Evolutionary conservation across 2,329 filamentous ascomycete species (phyloP), one percentile per base, ranked within the genome.

Genomic region (Pseudopyricularia cyperi): DNA sequence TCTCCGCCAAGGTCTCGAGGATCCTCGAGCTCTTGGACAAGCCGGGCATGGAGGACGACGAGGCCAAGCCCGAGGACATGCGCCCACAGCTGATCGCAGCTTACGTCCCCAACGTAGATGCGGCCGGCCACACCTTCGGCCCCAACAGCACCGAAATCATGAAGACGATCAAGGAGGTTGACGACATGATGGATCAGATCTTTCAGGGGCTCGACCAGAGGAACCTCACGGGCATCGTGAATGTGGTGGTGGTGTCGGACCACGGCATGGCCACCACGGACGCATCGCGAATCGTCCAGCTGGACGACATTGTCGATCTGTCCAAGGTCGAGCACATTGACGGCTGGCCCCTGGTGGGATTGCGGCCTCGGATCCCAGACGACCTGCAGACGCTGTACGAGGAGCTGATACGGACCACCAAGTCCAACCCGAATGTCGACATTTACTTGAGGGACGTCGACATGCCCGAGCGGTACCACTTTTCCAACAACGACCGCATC

Each of bases 221-320:
- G 48, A 96, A 97, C 63, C 70, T 98, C 50, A 95, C 89, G 0
- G 65, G 84, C 19, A 86, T 98, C 55, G 88, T 97, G 62, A 98
- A 98, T 58, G 77, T 98, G 7, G 82, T 98, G 33, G 77, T 98
- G n/a, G 91, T 98, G 2, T 96, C 89, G 0, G 93, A 98, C 64
- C 93, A 98, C 64, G 93, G 93, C 50, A 98, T 98, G 93, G 93
- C 93, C 1, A 95, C 89, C 0, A 97, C 93, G 0, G 87, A 90
- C 54, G 80, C 78, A 0, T 75, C 82, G 17, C 79, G 93, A 11
- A 72, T 97, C 46, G 77, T 97, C 26, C 93, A 97, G 66, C 73
- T 97, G 2, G 93, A 98, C 57, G 89, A 96, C 61, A 69, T 97
- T 4, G 74, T 97, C 47, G 88, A 96, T 63, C 75, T 85, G 6